These are phyloP conservation scores for Umbilicaria muhlenbergii DNA, from an alignment of 495 filamentous ascomycete species.

Conservation along the genomic window DNA sequence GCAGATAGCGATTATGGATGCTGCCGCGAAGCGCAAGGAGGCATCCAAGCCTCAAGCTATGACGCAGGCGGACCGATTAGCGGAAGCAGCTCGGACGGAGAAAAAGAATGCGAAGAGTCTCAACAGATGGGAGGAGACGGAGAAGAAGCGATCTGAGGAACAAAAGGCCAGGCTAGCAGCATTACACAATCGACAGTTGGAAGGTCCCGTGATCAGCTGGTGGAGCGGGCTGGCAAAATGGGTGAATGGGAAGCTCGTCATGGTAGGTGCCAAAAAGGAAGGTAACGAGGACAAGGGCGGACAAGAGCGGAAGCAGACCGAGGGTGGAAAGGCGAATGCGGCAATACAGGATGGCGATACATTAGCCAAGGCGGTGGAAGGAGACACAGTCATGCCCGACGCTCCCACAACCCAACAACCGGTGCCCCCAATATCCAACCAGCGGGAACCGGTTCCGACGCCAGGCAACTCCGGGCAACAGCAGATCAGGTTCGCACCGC, in stretches of 20 bases:
- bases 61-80: slow-evolving; percentile 79
- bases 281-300: slow-evolving; percentile 22
- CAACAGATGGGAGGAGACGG: slow-evolving; percentile 84
- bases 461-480: neutral
- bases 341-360: slow-evolving; percentile 4
- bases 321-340: slow-evolving; percentile 17
- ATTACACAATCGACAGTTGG: slow-evolving; percentile 66
- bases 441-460: too few species aligned
- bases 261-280: slow-evolving; percentile 43
- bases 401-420: neutral
- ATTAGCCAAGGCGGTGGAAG: slow-evolving; percentile 1
- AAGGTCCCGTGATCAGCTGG: slow-evolving; percentile 80
- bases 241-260: slow-evolving; percentile 57
- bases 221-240: slow-evolving; percentile 82
- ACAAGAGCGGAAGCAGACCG: slow-evolving; percentile 22
- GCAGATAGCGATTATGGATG: slow-evolving; percentile 73
- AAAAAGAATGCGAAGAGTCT: slow-evolving; percentile 77
- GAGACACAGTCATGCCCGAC: slow-evolving; percentile 1
- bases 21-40: slow-evolving; percentile 64
- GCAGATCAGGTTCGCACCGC: slow-evolving; percentile 4
- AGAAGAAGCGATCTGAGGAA: slow-evolving; percentile 73
- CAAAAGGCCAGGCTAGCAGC: slow-evolving; percentile 66
- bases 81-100: slow-evolving; percentile 71
- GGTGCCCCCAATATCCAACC: neutral
- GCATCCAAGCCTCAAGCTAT: slow-evolving; percentile 60